Base-by-base conservation (phyloP, 202 grass and related monocot genomes). In the Carex arenaria region DNA sequence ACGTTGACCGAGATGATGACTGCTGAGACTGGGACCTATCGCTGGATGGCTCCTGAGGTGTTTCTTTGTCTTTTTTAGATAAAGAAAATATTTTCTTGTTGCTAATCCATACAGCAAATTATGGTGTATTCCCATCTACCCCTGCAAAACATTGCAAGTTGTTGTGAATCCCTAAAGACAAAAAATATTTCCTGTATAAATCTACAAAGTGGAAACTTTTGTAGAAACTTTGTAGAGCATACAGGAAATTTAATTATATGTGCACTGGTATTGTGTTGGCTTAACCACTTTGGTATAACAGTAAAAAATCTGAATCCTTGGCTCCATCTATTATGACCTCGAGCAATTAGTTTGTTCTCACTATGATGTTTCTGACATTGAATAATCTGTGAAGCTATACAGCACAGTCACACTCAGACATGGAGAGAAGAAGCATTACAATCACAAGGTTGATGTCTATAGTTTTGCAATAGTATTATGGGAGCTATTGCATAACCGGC, bases 21-120 rank as follows among this genome's bases (percentile, higher is more conserved):
- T 80, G 96, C 93, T 5, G 93, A 98, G 80, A 98, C 93, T n/a
- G 96, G 95, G 88, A 98, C 96, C 72, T 98, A 95, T 55, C 93
- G 95, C 69, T 98, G 95, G 95, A 98, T 98, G 95, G 95, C 95
- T 84, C 95, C 95, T 66, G 96, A 98, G 96, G 96, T 95, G 78
- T 72, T 53, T 61, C 11, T 52, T 15, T 77, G 32, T 82, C 52
- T 45, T 85, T 85, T 62, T 5, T 54, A 49, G 43, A 47, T 84
- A 54, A 71, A 18, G 63, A 14, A 18, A 15, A 13, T 12, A 22
- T 77, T 42, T 31, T 65, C 69, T 76, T 84, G 28, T 80, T 69
- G 72, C 22, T 10, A 57, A 36, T 59, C 1, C 34, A 32, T 57
- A 36, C 73, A 38, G 5, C 15, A 59, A 77, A 77, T 10, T 77